These are phyloP conservation scores for Primulina huaijiensis DNA, from an alignment of 257 asterid genomes.

Conservation along the genomic window DNA sequence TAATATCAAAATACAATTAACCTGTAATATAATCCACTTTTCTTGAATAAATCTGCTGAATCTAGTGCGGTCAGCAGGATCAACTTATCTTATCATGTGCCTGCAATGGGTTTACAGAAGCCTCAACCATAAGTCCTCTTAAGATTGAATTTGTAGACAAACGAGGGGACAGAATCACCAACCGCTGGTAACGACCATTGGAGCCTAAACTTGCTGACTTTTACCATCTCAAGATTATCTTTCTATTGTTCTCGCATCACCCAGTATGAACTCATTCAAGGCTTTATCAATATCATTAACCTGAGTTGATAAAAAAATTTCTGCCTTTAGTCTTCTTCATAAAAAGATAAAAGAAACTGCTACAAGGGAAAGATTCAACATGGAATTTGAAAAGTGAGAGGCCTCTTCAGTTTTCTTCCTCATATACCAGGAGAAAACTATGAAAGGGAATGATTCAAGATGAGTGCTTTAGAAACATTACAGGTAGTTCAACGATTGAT, in stretches of 20 bases:
- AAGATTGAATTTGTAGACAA: conserved; percentile 1
- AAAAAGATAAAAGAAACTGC: conserved; percentile 46
- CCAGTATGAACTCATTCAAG: conserved; percentile 29
- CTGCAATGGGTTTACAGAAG: conserved; percentile 14
- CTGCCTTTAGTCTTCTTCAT: conserved; percentile 32
- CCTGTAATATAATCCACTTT: conserved; percentile 31
- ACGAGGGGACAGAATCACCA: conserved; percentile 14
- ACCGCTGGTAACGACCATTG: conserved; percentile 12
- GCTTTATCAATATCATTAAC: conserved; percentile 28
- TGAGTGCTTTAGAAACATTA: conserved; percentile 18
- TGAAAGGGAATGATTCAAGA: conserved; percentile 30
- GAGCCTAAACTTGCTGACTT: conserved; percentile 18
- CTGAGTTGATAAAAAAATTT: conserved; percentile 20
- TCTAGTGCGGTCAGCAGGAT: conserved; percentile 18
- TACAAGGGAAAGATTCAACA: conserved; percentile 39
- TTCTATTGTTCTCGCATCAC: conserved; percentile 20
- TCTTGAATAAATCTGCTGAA: conserved; percentile 17
- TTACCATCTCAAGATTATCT: conserved; percentile 29
- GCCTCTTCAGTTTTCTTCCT: conserved; percentile 17
- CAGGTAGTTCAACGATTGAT: conserved; percentile 46
- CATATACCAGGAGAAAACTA: conserved; percentile 12
- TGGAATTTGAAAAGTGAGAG: conserved; percentile 17
- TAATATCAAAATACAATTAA: conserved; percentile 19
- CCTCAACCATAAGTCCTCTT: conserved; percentile 16
- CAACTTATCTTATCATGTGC: conserved; percentile 6